Evolutionary conservation across 768 basidiomycete genomes (phyloP), one percentile per base, ranked within the genome.

Genomic region (Macrolepiota albuminosa): DNA sequence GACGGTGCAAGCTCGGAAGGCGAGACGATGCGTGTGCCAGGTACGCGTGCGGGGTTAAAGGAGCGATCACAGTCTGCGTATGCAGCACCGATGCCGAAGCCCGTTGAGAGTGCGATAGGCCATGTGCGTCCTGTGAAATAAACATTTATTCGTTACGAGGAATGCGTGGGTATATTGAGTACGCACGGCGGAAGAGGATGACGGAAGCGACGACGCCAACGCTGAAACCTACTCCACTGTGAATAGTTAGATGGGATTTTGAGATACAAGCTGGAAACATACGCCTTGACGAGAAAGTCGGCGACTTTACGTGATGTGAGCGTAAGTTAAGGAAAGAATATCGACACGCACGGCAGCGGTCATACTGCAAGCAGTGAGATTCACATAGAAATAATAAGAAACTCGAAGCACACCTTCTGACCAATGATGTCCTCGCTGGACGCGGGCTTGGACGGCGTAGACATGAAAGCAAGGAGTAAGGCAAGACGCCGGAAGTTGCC

Each of bases 21-120:
- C 50, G 81, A 78, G 65, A 93, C 73, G 69, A 94, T 81, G 63
- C 89, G 84, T 48, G 88, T 89, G 61, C 93, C 93, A 21, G 93
- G 87, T 71, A 94, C 83, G 67, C 93, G 83, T 51, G 93, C 88
- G 21, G 92, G 89, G 76, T 94, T 94, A 84, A 95, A 96, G 16
- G 89, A 88, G 53, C 93, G 85, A 76, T 96, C 91, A 75, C 93
- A 95, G 81, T 95, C 93, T 34, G 91, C 87, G 70, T 93, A 95
- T 33, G 93, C 92, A 55, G 86, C 85, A 46, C 93, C 93, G 43
- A 86, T 81, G 37, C 93, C 93, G 70, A 95, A 94, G 39, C 93
- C 93, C 6, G 91, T 90, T 16, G 88, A 79, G 58, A 95, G 82
- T 34, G 90, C 86, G 64, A 96, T 86, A 48, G 93, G 93, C 92